A percentile compares a stretch with the other conserved stretches of the same genome.
Conservation (phyloP, 257 asterid species). For the Solanum chmielewskii region DNA sequence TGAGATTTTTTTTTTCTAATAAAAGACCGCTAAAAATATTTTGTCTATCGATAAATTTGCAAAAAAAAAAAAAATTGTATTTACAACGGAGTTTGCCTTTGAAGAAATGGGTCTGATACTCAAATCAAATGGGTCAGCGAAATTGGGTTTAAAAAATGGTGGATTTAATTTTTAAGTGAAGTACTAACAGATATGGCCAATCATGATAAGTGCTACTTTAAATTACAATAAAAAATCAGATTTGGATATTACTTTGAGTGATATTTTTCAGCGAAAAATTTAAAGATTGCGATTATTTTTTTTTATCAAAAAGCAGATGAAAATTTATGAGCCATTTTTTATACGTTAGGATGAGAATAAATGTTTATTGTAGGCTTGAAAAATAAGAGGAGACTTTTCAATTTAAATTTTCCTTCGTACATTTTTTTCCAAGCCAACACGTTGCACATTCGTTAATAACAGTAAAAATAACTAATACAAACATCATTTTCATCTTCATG, state of each 20-base stretch:
- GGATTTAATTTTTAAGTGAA: too few species aligned
- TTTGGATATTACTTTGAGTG: background rate
- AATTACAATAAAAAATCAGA: background rate
- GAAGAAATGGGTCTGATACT: background rate
- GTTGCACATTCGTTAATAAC: background rate
- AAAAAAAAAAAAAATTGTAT: too few species aligned
- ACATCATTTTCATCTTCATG: background rate
- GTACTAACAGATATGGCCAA: background rate
- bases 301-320: too few species aligned
- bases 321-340: too few species aligned
- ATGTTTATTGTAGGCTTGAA: background rate
- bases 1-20: too few species aligned
- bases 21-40: too few species aligned
- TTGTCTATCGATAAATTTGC: too few species aligned
- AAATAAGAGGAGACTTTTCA: background rate
- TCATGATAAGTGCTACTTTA: background rate
- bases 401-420: background rate
- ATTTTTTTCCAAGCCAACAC: background rate
- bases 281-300: too few species aligned
- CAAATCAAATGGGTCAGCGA: background rate
- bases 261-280: too few species aligned
- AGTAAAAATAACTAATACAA: background rate
- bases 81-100: background rate
- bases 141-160: background rate
- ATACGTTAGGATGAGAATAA: background rate